phyloP scores from a whole-genome alignment of 306 rosid genomes.

The Adenanthera pavonina region DNA sequence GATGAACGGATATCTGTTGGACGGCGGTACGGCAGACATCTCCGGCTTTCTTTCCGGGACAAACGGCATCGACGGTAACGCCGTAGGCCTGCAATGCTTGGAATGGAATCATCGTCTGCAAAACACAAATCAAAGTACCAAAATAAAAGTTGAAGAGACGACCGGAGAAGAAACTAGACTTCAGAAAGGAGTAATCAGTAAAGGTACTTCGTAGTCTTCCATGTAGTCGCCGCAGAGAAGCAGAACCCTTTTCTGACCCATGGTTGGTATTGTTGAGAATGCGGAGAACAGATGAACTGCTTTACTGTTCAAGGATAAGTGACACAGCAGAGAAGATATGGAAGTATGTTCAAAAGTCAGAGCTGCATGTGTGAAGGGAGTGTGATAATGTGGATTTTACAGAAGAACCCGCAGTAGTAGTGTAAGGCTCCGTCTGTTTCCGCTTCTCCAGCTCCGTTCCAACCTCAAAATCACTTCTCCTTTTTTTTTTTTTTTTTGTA shows the following conservation, averaged over 20 bases:
- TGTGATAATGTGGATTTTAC: neutral
- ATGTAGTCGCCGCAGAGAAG: constrained; percentile 85
- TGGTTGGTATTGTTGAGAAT: neutral
- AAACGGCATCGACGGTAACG: constrained; percentile 69
- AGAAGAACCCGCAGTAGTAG: too few relatives aligned
- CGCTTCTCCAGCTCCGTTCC: too few relatives aligned
- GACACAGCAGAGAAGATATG: neutral
- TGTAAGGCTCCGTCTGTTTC: too few relatives aligned
- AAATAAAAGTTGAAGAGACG: neutral
- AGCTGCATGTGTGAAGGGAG: neutral
- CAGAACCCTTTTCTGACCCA: constrained; percentile 63
- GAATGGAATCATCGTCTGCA: constrained; percentile 65
- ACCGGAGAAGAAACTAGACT: neutral
- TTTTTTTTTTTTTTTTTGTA: too few relatives aligned
- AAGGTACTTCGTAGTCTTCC: constrained; percentile 81
- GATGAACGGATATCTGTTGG: constrained; percentile 36
- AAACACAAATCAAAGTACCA: constrained; percentile 4
- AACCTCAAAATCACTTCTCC: too few relatives aligned
- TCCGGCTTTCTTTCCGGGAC: constrained; percentile 81
- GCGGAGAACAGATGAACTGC: neutral
- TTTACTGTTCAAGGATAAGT: neutral
- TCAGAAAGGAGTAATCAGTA: neutral
- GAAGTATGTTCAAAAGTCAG: neutral
- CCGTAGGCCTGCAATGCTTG: constrained; percentile 68
- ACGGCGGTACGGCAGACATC: constrained; percentile 81